Conservation (phyloP, 1,284 basidiomycete genomes). For the Grifola frondosa region DNA sequence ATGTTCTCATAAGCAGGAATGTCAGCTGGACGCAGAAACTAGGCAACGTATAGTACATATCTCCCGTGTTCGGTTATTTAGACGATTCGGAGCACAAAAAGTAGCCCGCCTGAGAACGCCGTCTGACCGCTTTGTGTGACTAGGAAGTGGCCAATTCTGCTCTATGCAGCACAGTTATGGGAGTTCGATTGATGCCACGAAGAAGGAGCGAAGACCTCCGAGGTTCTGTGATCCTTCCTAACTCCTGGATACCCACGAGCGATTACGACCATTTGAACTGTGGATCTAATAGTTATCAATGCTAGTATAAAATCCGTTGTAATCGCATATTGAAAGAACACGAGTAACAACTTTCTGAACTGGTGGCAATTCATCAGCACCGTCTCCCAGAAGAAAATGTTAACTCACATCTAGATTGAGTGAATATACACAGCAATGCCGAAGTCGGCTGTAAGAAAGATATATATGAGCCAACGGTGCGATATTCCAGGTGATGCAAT, state of each 20-base stretch:
- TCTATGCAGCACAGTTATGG: constrained; percentile 9
- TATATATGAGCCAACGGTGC: constrained; percentile 7
- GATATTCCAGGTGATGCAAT: constrained; percentile 15
- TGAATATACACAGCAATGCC: neutral
- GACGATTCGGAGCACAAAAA: constrained; percentile 15
- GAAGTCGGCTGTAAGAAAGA: constrained; percentile 3
- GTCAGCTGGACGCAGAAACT: constrained; percentile 19
- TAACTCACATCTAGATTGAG: constrained; percentile 2
- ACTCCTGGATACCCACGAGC: constrained; percentile 17
- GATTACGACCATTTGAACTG: too few species aligned
- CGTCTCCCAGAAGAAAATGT: too few species aligned
- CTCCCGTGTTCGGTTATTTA: constrained; percentile 7
- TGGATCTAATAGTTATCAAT: constrained; percentile 6
- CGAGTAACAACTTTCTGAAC: too few species aligned
- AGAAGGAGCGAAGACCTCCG: constrained; percentile 7
- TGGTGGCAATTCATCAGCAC: too few species aligned
- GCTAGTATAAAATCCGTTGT: constrained; percentile 6
- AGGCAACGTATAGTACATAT: constrained; percentile 18
- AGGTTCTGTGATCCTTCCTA: constrained; percentile 15
- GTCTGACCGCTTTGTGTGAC: constrained; percentile 8
- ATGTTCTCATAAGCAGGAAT: constrained; percentile 13
- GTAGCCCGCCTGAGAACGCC: constrained; percentile 14
- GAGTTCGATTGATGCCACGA: constrained; percentile 11
- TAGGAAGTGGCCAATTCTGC: too few species aligned
- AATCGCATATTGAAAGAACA: too few species aligned